Base-by-base conservation (phyloP, 2,329 filamentous ascomycete genomes). In the Rutstroemia sp. region DNA sequence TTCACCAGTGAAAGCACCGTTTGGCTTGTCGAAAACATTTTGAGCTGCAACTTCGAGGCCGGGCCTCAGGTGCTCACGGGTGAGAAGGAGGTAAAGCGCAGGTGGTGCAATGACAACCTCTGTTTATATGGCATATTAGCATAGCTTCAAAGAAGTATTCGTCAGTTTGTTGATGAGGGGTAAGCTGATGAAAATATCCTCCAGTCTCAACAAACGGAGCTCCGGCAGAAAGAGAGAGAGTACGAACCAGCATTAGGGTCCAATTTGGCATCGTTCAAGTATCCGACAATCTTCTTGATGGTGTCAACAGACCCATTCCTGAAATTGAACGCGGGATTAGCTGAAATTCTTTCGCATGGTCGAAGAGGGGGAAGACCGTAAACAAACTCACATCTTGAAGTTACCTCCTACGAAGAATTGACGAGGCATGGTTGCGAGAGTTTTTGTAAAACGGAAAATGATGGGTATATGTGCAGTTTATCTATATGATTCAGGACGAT, bases 371-470 rank as follows among this genome's bases (percentile, higher is more conserved):
- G 16, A 21, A 30, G 37, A 37, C 37, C 23, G 52, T 44, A 44
- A 51, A 51, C 47, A 44, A 39, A 74, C 81, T 72, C 78, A 95
- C 92, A 97, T 97, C 83, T 99, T 97, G 81, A 97, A 97, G 87
- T 99, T 99, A 73, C 92, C 92, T 75, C 92, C 92, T 75, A 96
- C 89, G 75, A 96, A 95, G 82, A 95, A 96, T 80, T 91, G 88
- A 80, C 91, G 91, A 82, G 86, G 82, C 91, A 95, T 96, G 67
- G 62, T 71, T 66, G 59, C 61, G 57, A 59, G 59, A 58, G 51
- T 56, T 51, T 38, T 51, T 16, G 53, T 46, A 10, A 46, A 55
- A 19, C 30, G 52, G n/a, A 41, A 30, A 54, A 50, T 56, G 39
- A 19, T 55, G 38, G 10, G 25, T 25, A 37, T 10, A 7, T 37